Evolutionary conservation across 441 rosid species (phyloP), one percentile per base, ranked within the genome.

Genomic region (Hypseocharis bilobata): DNA sequence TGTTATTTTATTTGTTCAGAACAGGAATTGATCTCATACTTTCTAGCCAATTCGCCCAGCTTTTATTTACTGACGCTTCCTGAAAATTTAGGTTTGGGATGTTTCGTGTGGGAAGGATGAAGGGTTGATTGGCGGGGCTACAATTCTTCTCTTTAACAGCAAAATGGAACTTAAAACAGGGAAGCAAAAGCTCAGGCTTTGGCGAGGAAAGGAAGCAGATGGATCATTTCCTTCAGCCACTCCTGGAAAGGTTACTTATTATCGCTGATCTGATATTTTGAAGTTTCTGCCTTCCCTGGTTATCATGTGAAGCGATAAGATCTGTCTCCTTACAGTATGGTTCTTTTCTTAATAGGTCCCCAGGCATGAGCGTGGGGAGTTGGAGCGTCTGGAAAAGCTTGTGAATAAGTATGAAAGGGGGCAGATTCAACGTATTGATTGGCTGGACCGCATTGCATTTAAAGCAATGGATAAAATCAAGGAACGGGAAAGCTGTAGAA

Each of bases 111-210:
- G 86, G 40, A 84, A 89, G 78, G 90, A 84, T 66, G 96, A 87
- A 54, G 92, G 90, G 17, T 74, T 93, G 77, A 79, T 93, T 78
- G 99, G 97, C 64, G 96, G 96, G 60, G 96, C 99, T 27, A 87
- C 96, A 2, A 77, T 91, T 67, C 87, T 87, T 78, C 88, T 93
- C 49, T 93, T 93, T 76, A 93, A 83, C 79, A 86, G 78, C 67
- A 93, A 93, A 72, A 80, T 73, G 84, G 97, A 93, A 72, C 90
- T 93, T 66, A 93, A 91, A 79, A 88, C 96, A 0, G 99, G 97
- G 67, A 91, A 91, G 75, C 96, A 88, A 80, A 93, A 93, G 77
- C 96, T 93, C 70, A 88, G 95, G 78, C 96, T 93, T 45, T 88
- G 96, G 92, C 85, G 70, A 55, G 93, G 88, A 68, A 91, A 85